Percentiles rank a stretch among this genome's conserved stretches.
These are phyloP conservation scores for Petunia secreta DNA, from an alignment of 257 asterid genomes.

Conservation along the genomic window DNA sequence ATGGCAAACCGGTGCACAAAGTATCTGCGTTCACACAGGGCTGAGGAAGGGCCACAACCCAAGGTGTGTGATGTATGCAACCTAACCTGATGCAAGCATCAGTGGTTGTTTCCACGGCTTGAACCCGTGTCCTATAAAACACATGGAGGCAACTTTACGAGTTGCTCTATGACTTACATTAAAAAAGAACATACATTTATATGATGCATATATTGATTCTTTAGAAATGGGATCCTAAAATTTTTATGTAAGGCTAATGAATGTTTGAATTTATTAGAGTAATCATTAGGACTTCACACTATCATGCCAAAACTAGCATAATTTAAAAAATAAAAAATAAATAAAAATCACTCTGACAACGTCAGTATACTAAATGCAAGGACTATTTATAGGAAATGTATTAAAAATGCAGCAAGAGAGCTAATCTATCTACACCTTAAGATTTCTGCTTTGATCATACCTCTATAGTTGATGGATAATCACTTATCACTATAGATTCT, in stretches of 20 bases:
- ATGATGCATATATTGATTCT: not conserved
- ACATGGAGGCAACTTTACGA: too few species aligned
- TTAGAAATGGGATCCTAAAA: not conserved
- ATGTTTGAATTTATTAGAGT: not conserved
- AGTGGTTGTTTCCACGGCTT: too few species aligned
- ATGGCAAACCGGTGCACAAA: too few species aligned
- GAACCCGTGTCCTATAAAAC: too few species aligned
- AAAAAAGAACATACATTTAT: too few species aligned
- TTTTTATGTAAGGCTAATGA: too few species aligned
- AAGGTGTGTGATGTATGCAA: too few species aligned
- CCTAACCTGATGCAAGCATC: too few species aligned
- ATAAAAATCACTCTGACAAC: not conserved
- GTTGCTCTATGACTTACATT: too few species aligned
- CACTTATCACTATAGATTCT: slow-evolving; percentile 81
- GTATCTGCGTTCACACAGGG: too few species aligned
- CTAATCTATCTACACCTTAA: not conserved
- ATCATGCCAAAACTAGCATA: slow-evolving; percentile 13
- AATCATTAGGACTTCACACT: not conserved
- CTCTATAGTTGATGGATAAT: slow-evolving; percentile 65
- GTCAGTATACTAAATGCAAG: not conserved
- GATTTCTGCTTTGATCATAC: slow-evolving; percentile 42
- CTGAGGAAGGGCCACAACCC: too few species aligned
- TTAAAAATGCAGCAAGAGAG: not conserved
- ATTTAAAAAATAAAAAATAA: not conserved
- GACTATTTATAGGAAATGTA: not conserved